Evolutionary conservation across 2,329 filamentous ascomycete genomes (phyloP).

Genomic region (Sporothrix schenckii): DNA sequence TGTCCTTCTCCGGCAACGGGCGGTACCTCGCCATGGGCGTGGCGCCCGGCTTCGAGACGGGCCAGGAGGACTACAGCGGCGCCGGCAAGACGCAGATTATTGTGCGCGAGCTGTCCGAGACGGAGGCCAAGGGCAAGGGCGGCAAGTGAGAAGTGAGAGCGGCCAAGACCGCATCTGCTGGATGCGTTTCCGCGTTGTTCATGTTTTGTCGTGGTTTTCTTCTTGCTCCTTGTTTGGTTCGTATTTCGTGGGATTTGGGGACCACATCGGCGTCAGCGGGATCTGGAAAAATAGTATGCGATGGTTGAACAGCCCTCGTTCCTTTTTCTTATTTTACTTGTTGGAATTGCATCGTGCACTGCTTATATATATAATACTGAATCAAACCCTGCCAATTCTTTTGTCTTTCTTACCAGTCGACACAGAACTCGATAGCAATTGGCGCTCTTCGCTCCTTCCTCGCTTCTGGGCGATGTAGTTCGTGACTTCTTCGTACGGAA

Average conservation of each 20-base stretch:
- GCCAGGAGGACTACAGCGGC: conserved; percentile 74
- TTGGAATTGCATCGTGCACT: not conserved
- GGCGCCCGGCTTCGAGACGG: conserved; percentile 86
- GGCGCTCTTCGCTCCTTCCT: not conserved
- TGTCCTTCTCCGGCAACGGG: conserved; percentile 78
- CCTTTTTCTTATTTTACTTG: not conserved
- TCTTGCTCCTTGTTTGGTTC: not conserved
- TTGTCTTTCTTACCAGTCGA: not conserved
- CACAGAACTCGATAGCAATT: not conserved
- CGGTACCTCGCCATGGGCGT: conserved; percentile 77
- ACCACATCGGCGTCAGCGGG: conserved; percentile 30
- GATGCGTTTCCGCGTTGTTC: not conserved
- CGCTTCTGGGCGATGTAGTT: not conserved
- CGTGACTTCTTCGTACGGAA: conserved; percentile 13
- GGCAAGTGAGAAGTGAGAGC: conserved; percentile 57
- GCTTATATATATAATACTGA: not conserved
- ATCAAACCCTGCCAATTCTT: not conserved
- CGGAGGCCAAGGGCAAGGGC: conserved; percentile 84
- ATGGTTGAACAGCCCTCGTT: conserved; percentile 7
- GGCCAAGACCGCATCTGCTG: not conserved
- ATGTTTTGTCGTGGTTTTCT: not conserved
- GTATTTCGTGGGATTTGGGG: conserved; percentile 20
- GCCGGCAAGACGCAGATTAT: conserved; percentile 76
- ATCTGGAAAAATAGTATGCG: conserved; percentile 27
- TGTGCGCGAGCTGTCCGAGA: conserved; percentile 81